Base-by-base conservation (phyloP, 306 rosid species). In the Delonix regia region DNA sequence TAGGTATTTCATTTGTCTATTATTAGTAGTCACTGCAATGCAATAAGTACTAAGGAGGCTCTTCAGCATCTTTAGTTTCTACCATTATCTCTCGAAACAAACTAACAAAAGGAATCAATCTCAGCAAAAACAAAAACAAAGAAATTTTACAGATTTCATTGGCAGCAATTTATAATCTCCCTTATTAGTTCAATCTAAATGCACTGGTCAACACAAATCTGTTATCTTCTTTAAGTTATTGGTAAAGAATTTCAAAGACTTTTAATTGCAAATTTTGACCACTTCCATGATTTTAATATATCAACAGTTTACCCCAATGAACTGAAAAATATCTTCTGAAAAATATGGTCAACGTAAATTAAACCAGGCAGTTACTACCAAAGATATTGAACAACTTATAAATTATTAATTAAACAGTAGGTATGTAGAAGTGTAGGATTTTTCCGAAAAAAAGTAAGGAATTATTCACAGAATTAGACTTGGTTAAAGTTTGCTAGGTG, bases 11-110 rank as follows among this genome's bases (percentile, higher is more conserved):
- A 24, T 62, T 69, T 15, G 52, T 62, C 34, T n/a, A 76, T 41
- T 75, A 75, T 75, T 69, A 49, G 47, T 39, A 76, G 74, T 27
- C 69, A 28, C 61, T 24, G n/a, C 64, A 61, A 81, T 70, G 85
- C 33, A 30, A 30, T 4, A 30, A 30, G 33, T 30, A 30, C 33
- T 1, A 30, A 30, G 33, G 33, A 1, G 33, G 33, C 33, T 30
- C 4, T 30, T 30, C 33, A 30, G 33, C 33, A 30, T 51, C 49
- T 59, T 24, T 34, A 71, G 65, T 61, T 52, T 71, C 75, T 71
- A 64, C 69, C 47, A 71, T 63, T 15, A 76, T 55, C 74, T 33
- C 67, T 56, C 25, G 1, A 44, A 44, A 14, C 48, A 79, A 69
- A 61, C 24, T 52, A 38, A 39, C 81, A 75, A 81, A 53, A 60